Evolutionary conservation across 75 land plant species (phyloP), one percentile per base, ranked within the genome.

Genomic region (Azolla pinnata): DNA sequence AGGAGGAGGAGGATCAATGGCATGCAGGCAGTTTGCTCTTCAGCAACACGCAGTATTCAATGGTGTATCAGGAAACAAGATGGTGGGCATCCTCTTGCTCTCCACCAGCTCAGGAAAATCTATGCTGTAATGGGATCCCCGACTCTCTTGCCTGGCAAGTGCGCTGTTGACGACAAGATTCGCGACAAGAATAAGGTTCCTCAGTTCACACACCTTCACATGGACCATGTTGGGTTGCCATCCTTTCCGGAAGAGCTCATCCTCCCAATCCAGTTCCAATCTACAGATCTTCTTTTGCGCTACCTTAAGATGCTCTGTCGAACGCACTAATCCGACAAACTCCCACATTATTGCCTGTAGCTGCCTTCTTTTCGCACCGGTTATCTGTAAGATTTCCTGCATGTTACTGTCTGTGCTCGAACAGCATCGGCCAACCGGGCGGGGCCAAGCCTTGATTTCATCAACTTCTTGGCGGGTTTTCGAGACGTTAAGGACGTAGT

Each of bases 261-360:
- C 71, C 66, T 95, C 96, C 96, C 96, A 95, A 31, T 77, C 77
- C 16, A 61, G 42, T 59, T 95, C 87, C 50, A 89, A 62, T 61
- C 79, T 81, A 18, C 66, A 62, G 18, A 95, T 64, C 63, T 42
- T 79, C 63, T 59, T 54, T 57, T 95, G 91, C 7, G 99, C 99
- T 19, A 63, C 66, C 65, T 77, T 44, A 21, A 95, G 70, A 30
- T 91, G 75, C 18, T 76, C 79, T 19, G 87, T 89, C 3, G 96
- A 88, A 9, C 99, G 68, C 24, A 95, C 91, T 54, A 95, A 83
- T 9, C 99, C 96, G 7, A 95, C 99, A 63, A 76, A 89, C 33
- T 81, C 77, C 99, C 99, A 86, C 99, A 95, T 95, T 31, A 86
- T 75, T 30, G 78, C 72, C 50, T 95, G 96, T 70, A 95, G 45